Percentiles rank a stretch among this genome's conserved stretches.
These are phyloP conservation scores for Hordeum marinum DNA, from an alignment of 176 grass and related monocot genomes.

Conservation along the genomic window DNA sequence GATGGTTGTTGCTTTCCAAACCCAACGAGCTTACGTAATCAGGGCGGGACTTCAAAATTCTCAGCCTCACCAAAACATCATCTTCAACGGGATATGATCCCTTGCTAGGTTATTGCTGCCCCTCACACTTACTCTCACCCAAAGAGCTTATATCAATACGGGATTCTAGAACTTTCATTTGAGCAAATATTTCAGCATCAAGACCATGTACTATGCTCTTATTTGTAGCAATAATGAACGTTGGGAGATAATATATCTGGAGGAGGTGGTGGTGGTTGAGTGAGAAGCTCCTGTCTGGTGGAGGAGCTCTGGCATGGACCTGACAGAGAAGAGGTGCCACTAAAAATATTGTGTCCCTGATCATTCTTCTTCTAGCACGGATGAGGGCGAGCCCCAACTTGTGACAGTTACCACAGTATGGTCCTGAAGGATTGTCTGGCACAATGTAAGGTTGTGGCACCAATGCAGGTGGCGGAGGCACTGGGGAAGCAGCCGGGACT, in stretches of 20 bases:
- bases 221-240: neutral
- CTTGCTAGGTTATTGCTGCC: slow-evolving; percentile 27
- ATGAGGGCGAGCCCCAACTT: neutral
- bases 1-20: slow-evolving; percentile 15
- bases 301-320: neutral
- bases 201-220: slow-evolving; percentile 12
- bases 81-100: slow-evolving; percentile 17
- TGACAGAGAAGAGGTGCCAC: neutral
- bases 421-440: neutral
- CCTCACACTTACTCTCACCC: neutral
- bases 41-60: slow-evolving; percentile 30
- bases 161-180: slow-evolving; percentile 11
- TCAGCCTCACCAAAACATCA: slow-evolving; percentile 42
- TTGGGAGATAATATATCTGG: neutral
- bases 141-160: neutral
- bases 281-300: neutral
- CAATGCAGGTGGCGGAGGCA: neutral
- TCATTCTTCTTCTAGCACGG: neutral
- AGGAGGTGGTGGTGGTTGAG: neutral
- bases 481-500: neutral
- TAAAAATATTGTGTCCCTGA: neutral
- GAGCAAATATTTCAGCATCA: slow-evolving; percentile 19
- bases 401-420: neutral
- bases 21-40: slow-evolving; percentile 12
- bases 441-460: neutral